phyloP scores from a whole-genome alignment of 2,329 filamentous ascomycete species.

The Anisogramma anomala region DNA sequence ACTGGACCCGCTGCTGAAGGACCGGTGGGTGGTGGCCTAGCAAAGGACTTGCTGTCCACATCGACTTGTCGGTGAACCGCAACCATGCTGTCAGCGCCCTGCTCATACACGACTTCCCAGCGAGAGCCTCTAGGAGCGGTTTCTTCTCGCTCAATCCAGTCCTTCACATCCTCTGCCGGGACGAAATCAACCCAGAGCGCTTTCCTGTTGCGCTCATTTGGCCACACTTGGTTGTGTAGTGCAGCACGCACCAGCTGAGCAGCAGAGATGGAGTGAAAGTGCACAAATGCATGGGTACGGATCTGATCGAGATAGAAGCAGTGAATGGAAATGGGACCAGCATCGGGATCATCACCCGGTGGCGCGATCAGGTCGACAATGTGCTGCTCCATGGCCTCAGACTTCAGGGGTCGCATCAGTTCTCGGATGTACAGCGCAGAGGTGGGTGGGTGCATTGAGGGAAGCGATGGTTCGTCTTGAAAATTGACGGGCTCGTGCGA shows the following conservation, averaged over 20 bases:
- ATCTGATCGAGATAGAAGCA: conserved; percentile 74
- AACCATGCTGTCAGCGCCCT: conserved; percentile 41
- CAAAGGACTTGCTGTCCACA: conserved; percentile 19
- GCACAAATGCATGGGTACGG: conserved; percentile 75
- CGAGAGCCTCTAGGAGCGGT: conserved; percentile 32
- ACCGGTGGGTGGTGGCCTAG: conserved; percentile 15
- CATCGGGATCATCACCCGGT: conserved; percentile 35
- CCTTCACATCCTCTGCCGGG: conserved; percentile 57
- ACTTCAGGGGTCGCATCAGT: conserved; percentile 75
- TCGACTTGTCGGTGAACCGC: conserved; percentile 43
- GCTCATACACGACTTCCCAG: conserved; percentile 66
- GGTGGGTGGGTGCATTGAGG: conserved; percentile 51
- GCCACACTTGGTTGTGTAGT: conserved; percentile 74
- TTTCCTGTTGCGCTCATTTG: conserved; percentile 74
- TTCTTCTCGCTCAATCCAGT: conserved; percentile 65
- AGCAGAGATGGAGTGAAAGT: conserved; percentile 55
- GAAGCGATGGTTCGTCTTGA: conserved; percentile 41
- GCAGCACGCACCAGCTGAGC: conserved; percentile 66
- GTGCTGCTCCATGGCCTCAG: conserved; percentile 54
- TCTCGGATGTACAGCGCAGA: conserved; percentile 78
- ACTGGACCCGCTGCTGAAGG: conserved; percentile 13
- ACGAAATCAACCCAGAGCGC: conserved; percentile 83
- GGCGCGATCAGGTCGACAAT: conserved; percentile 57
- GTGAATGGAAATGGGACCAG: conserved; percentile 49
- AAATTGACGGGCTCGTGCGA: conserved; percentile 13